These are phyloP conservation scores for Mortierella sp. DNA, from an alignment of 371 early-diverging fungal species.

Conservation along the genomic window DNA sequence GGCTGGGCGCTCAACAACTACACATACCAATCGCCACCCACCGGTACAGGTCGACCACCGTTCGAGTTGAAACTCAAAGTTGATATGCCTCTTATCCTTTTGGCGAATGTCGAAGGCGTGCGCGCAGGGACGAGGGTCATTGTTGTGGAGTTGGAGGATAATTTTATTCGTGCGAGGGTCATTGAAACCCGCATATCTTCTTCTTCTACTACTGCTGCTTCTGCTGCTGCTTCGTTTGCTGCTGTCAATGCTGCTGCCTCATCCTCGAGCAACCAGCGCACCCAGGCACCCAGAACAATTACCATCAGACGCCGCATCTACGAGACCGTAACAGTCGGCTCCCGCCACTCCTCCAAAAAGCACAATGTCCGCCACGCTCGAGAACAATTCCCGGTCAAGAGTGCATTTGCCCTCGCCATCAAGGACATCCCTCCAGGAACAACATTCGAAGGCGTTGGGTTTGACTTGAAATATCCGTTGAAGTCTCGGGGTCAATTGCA, in stretches of 20 bases:
- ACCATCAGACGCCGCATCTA: no score
- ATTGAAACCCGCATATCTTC: no score
- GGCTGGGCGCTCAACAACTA: no score
- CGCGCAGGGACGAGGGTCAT: background rate
- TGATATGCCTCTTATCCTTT: background rate
- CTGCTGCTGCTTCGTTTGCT: no score
- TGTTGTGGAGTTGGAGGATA: background rate
- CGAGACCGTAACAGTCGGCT: no score
- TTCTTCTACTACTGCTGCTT: no score
- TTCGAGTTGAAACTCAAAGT: background rate
- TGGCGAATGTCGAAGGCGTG: background rate
- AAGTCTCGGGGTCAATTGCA: background rate
- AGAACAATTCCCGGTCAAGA: background rate
- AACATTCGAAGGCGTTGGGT: background rate
- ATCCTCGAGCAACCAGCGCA: no score
- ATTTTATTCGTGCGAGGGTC: background rate
- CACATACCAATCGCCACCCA: no score
- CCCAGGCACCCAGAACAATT: no score
- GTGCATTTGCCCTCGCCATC: background rate
- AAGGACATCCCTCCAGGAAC: background rate
- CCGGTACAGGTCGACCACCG: background rate
- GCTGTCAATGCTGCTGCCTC: no score
- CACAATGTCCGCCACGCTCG: background rate
- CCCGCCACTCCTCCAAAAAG: no score
- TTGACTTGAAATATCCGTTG: background rate